A percentile compares a stretch with the other conserved stretches of the same genome.
phyloP scores from a whole-genome alignment of 2,329 filamentous ascomycete species.

The Penicillium fuscoglaucum region DNA sequence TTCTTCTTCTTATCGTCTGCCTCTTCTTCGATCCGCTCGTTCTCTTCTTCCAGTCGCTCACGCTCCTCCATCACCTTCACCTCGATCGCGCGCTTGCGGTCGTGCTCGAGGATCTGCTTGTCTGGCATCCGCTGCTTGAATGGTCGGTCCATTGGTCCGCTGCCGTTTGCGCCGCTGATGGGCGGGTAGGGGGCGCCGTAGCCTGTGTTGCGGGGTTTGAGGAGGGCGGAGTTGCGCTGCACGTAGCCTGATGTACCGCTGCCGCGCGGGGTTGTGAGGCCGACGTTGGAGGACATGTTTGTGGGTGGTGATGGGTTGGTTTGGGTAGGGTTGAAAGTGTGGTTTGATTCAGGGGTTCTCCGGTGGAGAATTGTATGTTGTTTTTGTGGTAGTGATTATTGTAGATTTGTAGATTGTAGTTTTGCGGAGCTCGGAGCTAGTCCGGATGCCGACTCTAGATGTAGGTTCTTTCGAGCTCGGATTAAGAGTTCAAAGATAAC shows the following conservation, averaged over 20 bases:
- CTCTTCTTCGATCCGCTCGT: constrained; percentile 68
- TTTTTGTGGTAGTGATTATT: neutral
- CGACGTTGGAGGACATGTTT: constrained; percentile 92
- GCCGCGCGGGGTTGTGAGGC: constrained; percentile 88
- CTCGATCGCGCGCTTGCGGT: constrained; percentile 85
- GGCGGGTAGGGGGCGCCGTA: constrained; percentile 71
- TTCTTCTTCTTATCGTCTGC: constrained; percentile 59
- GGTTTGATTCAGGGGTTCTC: neutral
- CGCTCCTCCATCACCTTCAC: constrained; percentile 89
- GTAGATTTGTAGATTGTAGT: neutral
- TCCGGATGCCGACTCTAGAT: neutral
- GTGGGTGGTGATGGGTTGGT: neutral
- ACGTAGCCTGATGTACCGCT: constrained; percentile 97
- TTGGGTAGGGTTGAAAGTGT: neutral
- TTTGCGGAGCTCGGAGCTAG: neutral
- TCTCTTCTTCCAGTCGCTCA: constrained; percentile 87
- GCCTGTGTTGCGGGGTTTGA: constrained; percentile 72
- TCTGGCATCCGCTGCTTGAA: constrained; percentile 84
- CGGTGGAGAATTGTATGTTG: neutral
- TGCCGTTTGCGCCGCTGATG: constrained; percentile 39
- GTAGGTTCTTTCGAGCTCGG: neutral
- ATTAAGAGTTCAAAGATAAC: neutral
- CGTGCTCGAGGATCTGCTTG: constrained; percentile 89
- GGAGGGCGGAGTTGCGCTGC: constrained; percentile 88
- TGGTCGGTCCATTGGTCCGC: constrained; percentile 58